phyloP scores from a whole-genome alignment of 1,284 basidiomycete species.

The Sanghuangporus baumii region DNA sequence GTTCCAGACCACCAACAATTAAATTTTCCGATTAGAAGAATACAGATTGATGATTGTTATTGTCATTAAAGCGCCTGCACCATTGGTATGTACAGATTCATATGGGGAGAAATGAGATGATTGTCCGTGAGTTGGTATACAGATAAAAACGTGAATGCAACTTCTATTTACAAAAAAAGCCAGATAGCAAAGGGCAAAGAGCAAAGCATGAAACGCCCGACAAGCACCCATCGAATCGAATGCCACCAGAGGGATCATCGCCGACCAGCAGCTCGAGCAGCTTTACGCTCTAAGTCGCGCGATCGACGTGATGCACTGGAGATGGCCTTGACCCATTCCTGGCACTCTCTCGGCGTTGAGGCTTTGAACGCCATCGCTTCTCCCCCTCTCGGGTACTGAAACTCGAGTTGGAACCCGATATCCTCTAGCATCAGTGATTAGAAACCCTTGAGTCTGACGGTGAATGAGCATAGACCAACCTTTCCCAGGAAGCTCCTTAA shows the following conservation, averaged over 20 bases:
- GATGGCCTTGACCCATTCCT: conserved; percentile 55
- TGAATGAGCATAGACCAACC: conserved; percentile 28
- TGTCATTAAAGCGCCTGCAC: background rate
- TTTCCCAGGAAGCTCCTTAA: conserved; percentile 45
- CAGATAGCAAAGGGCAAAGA: background rate
- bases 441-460: background rate
- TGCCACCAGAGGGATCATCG: background rate
- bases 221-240: background rate
- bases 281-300: conserved; percentile 27
- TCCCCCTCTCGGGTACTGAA: conserved; percentile 71
- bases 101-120: background rate
- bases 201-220: background rate
- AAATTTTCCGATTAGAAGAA: too few relatives aligned
- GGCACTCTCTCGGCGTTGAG: conserved; percentile 57
- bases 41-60: background rate
- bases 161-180: too few relatives aligned
- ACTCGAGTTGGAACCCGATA: conserved; percentile 52
- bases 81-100: background rate
- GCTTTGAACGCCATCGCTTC: conserved; percentile 64
- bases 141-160: too few relatives aligned
- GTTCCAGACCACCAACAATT: background rate
- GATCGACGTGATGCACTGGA: conserved; percentile 33
- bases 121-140: background rate
- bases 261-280: background rate
- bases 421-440: conserved; percentile 45